Conservation (phyloP, 106 monocot genomes). For the Phalaenopsis equestris region DNA sequence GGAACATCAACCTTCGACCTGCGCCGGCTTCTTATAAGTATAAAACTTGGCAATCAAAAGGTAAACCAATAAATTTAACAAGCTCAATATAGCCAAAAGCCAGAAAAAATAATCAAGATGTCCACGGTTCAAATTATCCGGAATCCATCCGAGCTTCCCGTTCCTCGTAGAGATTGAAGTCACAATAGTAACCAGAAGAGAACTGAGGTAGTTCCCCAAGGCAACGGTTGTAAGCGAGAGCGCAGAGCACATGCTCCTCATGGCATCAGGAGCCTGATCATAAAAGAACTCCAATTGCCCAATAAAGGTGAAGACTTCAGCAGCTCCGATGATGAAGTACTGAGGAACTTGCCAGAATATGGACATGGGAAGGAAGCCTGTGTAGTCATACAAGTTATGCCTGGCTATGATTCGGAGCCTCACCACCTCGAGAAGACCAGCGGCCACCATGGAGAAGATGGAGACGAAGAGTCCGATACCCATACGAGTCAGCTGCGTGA, state of each 20-base stretch:
- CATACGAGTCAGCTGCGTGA: slow-evolving; percentile 74
- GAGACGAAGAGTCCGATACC: slow-evolving; percentile 76
- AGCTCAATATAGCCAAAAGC: slow-evolving; percentile 41
- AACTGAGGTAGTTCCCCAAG: slow-evolving; percentile 52
- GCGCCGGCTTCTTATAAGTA: slow-evolving; percentile 41
- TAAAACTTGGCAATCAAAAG: slow-evolving; percentile 42
- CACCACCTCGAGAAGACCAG: slow-evolving; percentile 48
- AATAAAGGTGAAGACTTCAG: slow-evolving; percentile 58
- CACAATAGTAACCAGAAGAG: slow-evolving; percentile 41
- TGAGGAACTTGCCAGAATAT: slow-evolving; percentile 72
- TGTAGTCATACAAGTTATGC: slow-evolving; percentile 37
- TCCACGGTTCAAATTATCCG: slow-evolving; percentile 54
- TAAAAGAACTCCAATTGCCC: slow-evolving; percentile 74
- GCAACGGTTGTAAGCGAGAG: slow-evolving; percentile 45
- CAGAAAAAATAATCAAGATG: slow-evolving; percentile 60
- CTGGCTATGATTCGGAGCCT: slow-evolving; percentile 38
- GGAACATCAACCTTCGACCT: neutral
- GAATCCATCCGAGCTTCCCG: slow-evolving; percentile 49
- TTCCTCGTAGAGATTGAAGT: slow-evolving; percentile 21
- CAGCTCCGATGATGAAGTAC: slow-evolving; percentile 57
- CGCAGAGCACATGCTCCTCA: slow-evolving; percentile 67
- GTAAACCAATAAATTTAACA: slow-evolving; percentile 36
- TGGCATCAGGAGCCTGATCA: slow-evolving; percentile 65
- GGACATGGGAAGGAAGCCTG: slow-evolving; percentile 37
- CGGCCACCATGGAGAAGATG: slow-evolving; percentile 62